A percentile compares a stretch with the other conserved stretches of the same genome.
These are phyloP conservation scores for Aspergillus cristatus DNA, from an alignment of 495 filamentous ascomycete species.

Conservation along the genomic window DNA sequence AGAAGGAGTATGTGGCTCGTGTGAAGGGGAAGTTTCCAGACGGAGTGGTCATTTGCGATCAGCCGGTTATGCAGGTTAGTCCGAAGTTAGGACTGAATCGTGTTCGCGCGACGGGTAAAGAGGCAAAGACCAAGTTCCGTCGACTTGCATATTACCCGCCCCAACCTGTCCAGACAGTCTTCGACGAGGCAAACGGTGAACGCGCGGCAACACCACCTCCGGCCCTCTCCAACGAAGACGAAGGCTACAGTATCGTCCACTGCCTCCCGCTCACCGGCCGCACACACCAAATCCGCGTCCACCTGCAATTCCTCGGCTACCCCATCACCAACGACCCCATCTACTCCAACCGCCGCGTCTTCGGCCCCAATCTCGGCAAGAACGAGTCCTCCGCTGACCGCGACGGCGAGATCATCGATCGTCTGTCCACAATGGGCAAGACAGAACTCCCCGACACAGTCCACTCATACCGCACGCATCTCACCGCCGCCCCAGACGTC, in stretches of 20 bases:
- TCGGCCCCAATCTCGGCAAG: constrained; percentile 68
- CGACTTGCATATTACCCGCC: constrained; percentile 79
- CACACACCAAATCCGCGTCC: constrained; percentile 91
- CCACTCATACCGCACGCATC: constrained; percentile 52
- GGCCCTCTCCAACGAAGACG: constrained; percentile 17
- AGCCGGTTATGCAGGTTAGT: constrained; percentile 88
- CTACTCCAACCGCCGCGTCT: constrained; percentile 88
- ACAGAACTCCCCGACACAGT: constrained; percentile 80
- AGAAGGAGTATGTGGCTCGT: constrained; percentile 89
- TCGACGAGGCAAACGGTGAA: constrained; percentile 3
- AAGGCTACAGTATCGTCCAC: constrained; percentile 90
- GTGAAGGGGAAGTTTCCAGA: constrained; percentile 85
- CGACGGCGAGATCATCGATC: constrained; percentile 82
- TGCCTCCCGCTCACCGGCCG: constrained; percentile 89
- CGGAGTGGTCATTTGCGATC: constrained; percentile 73
- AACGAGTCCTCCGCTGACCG: constrained; percentile 57
- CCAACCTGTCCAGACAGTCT: constrained; percentile 4
- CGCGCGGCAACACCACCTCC: constrained; percentile 25
- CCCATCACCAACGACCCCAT: constrained; percentile 97
- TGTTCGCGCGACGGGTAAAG: constrained; percentile 84
- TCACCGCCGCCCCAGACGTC: constrained; percentile 33
- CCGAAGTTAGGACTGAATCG: constrained; percentile 92
- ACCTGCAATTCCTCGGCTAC: constrained; percentile 88
- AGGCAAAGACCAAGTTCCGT: constrained; percentile 82
- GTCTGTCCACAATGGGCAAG: constrained; percentile 85